A percentile compares a stretch with the other conserved stretches of the same genome.
phyloP scores from a whole-genome alignment of 805 yeast species.

The Myxozyma neglecta region DNA sequence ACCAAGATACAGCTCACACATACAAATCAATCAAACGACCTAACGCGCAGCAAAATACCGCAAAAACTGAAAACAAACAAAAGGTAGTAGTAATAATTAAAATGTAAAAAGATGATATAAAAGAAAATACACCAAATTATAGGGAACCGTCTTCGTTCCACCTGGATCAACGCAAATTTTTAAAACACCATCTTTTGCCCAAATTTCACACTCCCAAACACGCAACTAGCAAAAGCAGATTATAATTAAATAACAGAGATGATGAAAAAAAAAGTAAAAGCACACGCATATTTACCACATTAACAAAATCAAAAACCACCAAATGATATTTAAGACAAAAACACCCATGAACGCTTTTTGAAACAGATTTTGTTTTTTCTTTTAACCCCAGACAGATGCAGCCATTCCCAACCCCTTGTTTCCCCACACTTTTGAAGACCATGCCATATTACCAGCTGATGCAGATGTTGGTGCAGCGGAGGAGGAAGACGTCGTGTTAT shows the following conservation, averaged over 20 bases:
- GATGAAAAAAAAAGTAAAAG: neutral
- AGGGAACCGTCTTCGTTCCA: neutral
- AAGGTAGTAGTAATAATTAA: constrained; percentile 4
- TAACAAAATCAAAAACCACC: constrained; percentile 1
- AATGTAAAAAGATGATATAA: neutral
- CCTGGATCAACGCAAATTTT: constrained; percentile 13
- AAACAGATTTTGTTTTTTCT: neutral
- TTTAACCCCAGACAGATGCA: constrained; percentile 33
- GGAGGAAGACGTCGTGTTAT: neutral
- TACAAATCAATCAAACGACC: neutral
- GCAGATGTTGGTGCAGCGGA: constrained; percentile 13
- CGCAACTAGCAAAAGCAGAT: neutral
- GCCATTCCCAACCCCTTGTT: constrained; percentile 31
- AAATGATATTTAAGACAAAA: constrained; percentile 9
- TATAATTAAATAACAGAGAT: neutral
- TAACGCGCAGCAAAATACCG: neutral
- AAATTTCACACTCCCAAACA: constrained; percentile 15
- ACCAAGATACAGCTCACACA: neutral
- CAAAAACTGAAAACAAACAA: neutral
- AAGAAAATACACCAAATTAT: constrained; percentile 8
- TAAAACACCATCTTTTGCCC: constrained; percentile 22
- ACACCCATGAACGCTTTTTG: constrained; percentile 6
- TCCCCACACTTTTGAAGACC: constrained; percentile 33
- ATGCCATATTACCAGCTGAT: constrained; percentile 23
- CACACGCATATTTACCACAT: constrained; percentile 2